Percentiles rank a stretch among this genome's conserved stretches.
These are phyloP conservation scores for Podospora conica DNA, from an alignment of 495 filamentous ascomycete species.

Conservation along the genomic window DNA sequence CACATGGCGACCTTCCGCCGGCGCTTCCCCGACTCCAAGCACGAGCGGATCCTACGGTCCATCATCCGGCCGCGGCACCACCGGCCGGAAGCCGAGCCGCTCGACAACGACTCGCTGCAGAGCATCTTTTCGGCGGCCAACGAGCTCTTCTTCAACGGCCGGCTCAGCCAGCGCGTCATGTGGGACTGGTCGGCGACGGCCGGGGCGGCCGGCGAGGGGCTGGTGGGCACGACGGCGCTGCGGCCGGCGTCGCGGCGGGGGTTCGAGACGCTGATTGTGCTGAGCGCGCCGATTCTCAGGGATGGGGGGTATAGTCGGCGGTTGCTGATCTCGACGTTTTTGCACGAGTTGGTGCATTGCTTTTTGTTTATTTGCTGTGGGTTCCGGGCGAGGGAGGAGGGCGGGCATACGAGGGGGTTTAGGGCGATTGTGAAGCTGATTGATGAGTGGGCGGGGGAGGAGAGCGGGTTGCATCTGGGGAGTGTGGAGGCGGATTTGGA, in stretches of 20 bases:
- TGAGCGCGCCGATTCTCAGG: conserved; percentile 45
- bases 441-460: conserved; percentile 46
- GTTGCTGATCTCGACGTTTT: conserved; percentile 50
- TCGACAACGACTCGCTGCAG: conserved; percentile 45
- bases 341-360: conserved; percentile 54
- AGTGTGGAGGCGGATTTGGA: conserved; percentile 50
- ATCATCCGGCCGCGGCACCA: conserved; percentile 42
- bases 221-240: conserved; percentile 51
- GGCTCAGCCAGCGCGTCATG: conserved; percentile 41
- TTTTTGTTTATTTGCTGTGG: conserved; percentile 52
- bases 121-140: conserved; percentile 48
- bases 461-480: conserved; percentile 40
- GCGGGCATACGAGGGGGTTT: conserved; percentile 50
- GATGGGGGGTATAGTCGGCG: conserved; percentile 42
- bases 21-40: conserved; percentile 39
- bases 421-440: conserved; percentile 44
- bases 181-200: conserved; percentile 45
- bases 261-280: conserved; percentile 50
- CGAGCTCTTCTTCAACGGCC: conserved; percentile 49
- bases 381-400: conserved; percentile 40
- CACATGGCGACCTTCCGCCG: conserved; percentile 38
- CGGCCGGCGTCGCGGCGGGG: conserved; percentile 36
- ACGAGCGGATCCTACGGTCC: conserved; percentile 43
- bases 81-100: conserved; percentile 32
- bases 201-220: conserved; percentile 31